Base-by-base conservation (phyloP, 2,329 filamentous ascomycete species). In the Trichoderma endophyticum region DNA sequence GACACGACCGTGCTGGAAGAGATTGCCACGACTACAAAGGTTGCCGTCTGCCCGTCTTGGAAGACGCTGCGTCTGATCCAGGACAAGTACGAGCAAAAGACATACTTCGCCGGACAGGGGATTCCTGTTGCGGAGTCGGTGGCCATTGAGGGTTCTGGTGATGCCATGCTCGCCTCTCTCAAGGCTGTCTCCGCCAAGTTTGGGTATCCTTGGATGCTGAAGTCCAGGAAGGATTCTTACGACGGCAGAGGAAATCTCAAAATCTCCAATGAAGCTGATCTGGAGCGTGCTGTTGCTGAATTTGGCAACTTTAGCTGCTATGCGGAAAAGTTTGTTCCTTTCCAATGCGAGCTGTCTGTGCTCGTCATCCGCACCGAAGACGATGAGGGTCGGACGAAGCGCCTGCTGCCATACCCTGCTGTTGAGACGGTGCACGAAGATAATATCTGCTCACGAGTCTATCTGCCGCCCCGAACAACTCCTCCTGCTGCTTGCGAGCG, bases 371-470 rank as follows among this genome's bases (percentile, higher is more conserved):
- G 97, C 78, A 97, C 93, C 0, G 92, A 95, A 78, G 90, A 97
- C 75, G 82, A 84, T 59, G 80, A 84, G 3, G 87, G 87, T 1
- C 82, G 82, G 15, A 79, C 86, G 9, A 86, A 82, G 72, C 80
- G 80, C 15, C 80, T 88, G 14, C 84, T 94, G 36, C 89, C 95
- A 5, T 98, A 96, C 79, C 95, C 96, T 0, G 92, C 92, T 0
- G 95, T 98, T 2, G 96, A 99, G 84, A 98, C 95, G 1, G 88
- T 98, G 34, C 96, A 99, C 77, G 93, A 98, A 82, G 93, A 98
- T 81, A 96, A 91, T 78, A 94, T 99, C 77, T 98, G 96, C 88
- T 96, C 97, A 77, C 91, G 95, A 75, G 93, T 95, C 2, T 98
- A 95, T 79, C 91, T 92, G 67, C 96, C 96, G 2, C 93, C 95